Conservation (phyloP, 495 filamentous ascomycete genomes). For the Penicillium lagena region DNA sequence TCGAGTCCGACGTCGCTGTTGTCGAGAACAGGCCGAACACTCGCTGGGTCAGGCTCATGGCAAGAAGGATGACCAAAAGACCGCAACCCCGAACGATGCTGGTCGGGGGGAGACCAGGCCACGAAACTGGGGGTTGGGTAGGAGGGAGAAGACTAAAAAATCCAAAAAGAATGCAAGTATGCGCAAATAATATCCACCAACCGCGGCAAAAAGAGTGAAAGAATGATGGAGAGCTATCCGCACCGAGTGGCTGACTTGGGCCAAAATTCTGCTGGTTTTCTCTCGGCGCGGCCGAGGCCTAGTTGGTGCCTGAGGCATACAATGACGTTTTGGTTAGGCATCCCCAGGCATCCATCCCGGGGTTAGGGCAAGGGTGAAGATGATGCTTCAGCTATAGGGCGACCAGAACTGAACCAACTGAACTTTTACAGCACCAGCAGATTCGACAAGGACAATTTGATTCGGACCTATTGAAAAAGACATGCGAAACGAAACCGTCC, state of each 20-base stretch:
- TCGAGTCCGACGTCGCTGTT: slow-evolving; percentile 24
- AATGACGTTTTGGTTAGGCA: background rate
- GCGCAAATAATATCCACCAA: too few species aligned
- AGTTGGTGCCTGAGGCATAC: slow-evolving; percentile 22
- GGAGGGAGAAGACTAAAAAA: background rate
- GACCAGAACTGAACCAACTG: too few species aligned
- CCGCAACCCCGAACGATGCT: slow-evolving; percentile 25
- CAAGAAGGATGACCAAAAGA: slow-evolving; percentile 21
- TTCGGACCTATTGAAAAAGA: too few species aligned
- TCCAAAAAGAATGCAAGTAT: too few species aligned
- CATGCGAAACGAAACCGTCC: background rate
- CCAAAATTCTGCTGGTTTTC: slow-evolving; percentile 35
- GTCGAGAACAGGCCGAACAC: slow-evolving; percentile 38
- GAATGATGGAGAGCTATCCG: slow-evolving; percentile 1
- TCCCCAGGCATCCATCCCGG: too few species aligned
- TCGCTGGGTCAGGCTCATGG: slow-evolving; percentile 43
- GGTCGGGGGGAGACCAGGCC: slow-evolving; percentile 23
- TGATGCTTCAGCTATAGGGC: too few species aligned
- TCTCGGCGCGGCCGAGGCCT: slow-evolving; percentile 28
- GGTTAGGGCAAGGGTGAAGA: too few species aligned
- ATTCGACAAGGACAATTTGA: too few species aligned
- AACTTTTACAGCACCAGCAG: too few species aligned
- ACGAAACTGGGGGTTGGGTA: slow-evolving; percentile 4
- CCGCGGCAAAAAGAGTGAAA: too few species aligned
- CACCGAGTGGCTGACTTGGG: background rate